A percentile compares a stretch with the other conserved stretches of the same genome.
Evolutionary conservation across 306 rosid species (phyloP).

Genomic region (Cucurbita ficifolia): DNA sequence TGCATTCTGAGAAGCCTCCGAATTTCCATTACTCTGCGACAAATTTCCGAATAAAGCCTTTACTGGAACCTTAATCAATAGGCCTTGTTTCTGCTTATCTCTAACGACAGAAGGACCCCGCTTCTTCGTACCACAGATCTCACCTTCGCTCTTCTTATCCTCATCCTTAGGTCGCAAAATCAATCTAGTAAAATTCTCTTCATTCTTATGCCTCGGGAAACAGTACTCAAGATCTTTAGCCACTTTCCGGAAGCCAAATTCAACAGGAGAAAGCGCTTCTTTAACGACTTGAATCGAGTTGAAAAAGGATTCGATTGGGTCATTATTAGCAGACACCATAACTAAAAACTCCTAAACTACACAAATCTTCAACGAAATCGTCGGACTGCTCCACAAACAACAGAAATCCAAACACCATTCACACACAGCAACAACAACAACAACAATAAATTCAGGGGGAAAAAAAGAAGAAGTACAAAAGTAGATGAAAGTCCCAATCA

Average conservation of each 20-base stretch:
- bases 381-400: conserved; percentile 6
- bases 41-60: conserved; percentile 61
- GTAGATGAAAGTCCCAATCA: background rate
- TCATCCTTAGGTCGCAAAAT: conserved; percentile 32
- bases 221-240: conserved; percentile 84
- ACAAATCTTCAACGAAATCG: background rate
- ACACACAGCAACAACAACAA: background rate
- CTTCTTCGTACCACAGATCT: conserved; percentile 56
- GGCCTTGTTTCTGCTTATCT: conserved; percentile 43
- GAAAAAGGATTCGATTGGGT: conserved; percentile 77
- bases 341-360: conserved; percentile 19
- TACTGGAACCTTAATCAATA: conserved; percentile 47
- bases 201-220: conserved; percentile 45
- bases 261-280: conserved; percentile 65
- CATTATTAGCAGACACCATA: conserved; percentile 68
- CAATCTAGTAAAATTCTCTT: conserved; percentile 28
- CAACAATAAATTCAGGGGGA: too few relatives aligned
- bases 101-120: conserved; percentile 22
- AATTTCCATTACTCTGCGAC: conserved; percentile 34
- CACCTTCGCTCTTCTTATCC: conserved; percentile 30
- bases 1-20: conserved; percentile 15
- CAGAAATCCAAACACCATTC: background rate
- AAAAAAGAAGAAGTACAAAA: background rate
- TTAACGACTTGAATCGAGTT: conserved; percentile 70
- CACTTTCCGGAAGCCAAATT: conserved; percentile 60